A percentile compares a stretch with the other conserved stretches of the same genome.
Conservation (phyloP, 345 rosid species). For the Hibiscus trionum region DNA sequence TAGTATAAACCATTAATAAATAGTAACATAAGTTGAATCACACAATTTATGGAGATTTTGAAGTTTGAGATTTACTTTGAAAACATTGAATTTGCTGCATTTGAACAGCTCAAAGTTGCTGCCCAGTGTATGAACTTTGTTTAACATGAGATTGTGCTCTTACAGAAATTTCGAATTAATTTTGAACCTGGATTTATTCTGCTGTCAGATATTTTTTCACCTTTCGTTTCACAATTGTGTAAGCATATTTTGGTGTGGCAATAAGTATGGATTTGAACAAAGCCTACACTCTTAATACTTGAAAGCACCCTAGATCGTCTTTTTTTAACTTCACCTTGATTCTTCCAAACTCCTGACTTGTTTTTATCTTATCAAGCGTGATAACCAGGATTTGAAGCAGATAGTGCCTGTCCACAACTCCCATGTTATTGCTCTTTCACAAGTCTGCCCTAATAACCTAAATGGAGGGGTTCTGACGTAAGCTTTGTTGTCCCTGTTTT, state of each 20-base stretch:
- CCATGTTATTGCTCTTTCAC: conserved; percentile 67
- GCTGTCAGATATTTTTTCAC: background rate
- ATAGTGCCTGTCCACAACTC: conserved; percentile 67
- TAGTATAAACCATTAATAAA: background rate
- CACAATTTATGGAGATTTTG: conserved; percentile 1
- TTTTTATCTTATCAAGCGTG: conserved; percentile 34
- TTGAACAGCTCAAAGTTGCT: background rate
- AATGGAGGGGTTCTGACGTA: conserved; percentile 72
- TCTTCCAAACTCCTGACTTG: conserved; percentile 7
- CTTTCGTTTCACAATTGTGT: background rate
- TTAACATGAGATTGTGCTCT: conserved; percentile 2
- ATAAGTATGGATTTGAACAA: background rate
- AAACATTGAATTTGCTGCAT: conserved; percentile 3
- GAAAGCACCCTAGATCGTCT: conserved; percentile 10
- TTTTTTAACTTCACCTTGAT: conserved; percentile 1
- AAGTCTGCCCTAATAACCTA: conserved; percentile 74
- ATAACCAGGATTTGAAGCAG: conserved; percentile 68
- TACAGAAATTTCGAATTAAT: background rate
- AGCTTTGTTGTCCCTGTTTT: conserved; percentile 27
- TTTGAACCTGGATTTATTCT: conserved; percentile 7
- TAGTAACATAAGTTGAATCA: background rate
- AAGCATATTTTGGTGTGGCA: background rate
- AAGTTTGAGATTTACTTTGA: background rate
- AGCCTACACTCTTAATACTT: conserved; percentile 7
- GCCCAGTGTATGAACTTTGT: background rate